Conservation (phyloP, 140 eudicot species). For the Stevia rebaudiana region DNA sequence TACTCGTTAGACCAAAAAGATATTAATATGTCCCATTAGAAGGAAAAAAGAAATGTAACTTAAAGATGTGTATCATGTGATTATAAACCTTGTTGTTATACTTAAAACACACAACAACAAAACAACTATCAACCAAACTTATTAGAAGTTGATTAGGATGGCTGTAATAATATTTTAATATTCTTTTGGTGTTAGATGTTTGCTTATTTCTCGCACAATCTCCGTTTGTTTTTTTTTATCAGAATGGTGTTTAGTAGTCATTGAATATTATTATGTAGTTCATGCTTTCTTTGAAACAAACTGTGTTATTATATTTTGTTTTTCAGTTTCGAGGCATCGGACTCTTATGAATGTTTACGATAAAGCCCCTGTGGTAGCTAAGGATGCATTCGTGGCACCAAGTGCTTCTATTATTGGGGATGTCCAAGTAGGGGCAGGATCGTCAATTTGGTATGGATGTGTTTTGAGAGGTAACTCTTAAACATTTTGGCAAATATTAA, state of each 20-base stretch:
- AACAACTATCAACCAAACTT: too few relatives aligned
- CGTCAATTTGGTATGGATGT: slow-evolving; percentile 76
- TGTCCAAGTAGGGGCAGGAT: slow-evolving; percentile 59
- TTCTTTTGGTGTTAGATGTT: too few relatives aligned
- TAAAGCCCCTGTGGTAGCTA: slow-evolving; percentile 61
- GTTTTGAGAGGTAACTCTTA: slow-evolving; percentile 53
- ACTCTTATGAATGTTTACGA: slow-evolving; percentile 62
- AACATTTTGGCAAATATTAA: not conserved
- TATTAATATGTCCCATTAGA: not conserved
- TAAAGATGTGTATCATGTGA: not conserved
- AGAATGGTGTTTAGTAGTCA: not conserved
- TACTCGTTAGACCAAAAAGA: not conserved
- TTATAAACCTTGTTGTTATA: not conserved
- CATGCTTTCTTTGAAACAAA: not conserved
- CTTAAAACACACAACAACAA: slow-evolving; percentile 3
- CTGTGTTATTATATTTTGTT: not conserved
- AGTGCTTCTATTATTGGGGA: slow-evolving; percentile 72
- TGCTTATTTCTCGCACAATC: too few relatives aligned
- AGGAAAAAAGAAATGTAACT: not conserved
- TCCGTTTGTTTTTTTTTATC: not conserved
- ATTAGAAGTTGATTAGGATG: too few relatives aligned
- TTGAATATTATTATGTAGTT: slow-evolving; percentile 1
- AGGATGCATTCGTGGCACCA: slow-evolving; percentile 77
- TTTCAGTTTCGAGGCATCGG: slow-evolving; percentile 74
- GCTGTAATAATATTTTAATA: too few relatives aligned